Percentiles rank a stretch among this genome's conserved stretches.
These are phyloP conservation scores for Pseudogymnoascus destructans DNA, from an alignment of 2,329 filamentous ascomycete genomes.

Conservation along the genomic window DNA sequence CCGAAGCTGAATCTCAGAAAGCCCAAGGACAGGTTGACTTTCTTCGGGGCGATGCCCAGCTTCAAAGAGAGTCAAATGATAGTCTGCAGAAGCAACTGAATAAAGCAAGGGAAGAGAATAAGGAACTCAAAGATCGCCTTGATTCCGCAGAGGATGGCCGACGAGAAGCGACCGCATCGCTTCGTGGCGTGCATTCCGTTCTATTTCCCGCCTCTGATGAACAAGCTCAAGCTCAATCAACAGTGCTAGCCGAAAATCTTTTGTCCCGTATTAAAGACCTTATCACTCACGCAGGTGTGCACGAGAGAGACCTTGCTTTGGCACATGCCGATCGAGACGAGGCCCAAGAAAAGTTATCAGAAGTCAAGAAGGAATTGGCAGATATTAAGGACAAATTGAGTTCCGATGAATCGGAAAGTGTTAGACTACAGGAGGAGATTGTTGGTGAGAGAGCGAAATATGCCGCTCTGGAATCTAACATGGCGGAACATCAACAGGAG, in stretches of 20 bases:
- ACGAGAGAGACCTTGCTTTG: conserved; percentile 46
- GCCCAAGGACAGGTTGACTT: conserved; percentile 50
- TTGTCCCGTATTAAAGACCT: conserved; percentile 44
- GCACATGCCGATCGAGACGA: conserved; percentile 51
- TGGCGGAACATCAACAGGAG: conserved; percentile 54
- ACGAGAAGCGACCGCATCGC: conserved; percentile 37
- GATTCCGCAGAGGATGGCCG: conserved; percentile 38
- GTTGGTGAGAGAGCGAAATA: conserved; percentile 41
- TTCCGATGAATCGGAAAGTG: conserved; percentile 37
- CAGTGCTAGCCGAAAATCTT: conserved; percentile 46
- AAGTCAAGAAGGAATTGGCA: conserved; percentile 45
- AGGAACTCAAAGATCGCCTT: conserved; percentile 37
- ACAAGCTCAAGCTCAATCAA: conserved; percentile 44
- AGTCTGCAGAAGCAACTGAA: conserved; percentile 45
- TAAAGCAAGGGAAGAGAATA: conserved; percentile 40
- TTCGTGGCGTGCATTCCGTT: conserved; percentile 47
- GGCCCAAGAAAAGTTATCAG: conserved; percentile 40
- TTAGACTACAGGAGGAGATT: conserved; percentile 41
- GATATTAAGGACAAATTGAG: conserved; percentile 39
- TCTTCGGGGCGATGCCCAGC: conserved; percentile 44
- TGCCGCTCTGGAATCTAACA: conserved; percentile 40
- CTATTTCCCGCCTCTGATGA: conserved; percentile 39
- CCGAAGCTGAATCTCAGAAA: conserved; percentile 43
- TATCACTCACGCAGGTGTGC: conserved; percentile 43
- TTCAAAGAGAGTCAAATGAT: conserved; percentile 47